Percentiles rank a stretch among this genome's conserved stretches.
Conservation (phyloP, 2,329 filamentous ascomycete species). For the Fusarium chlamydosporum region DNA sequence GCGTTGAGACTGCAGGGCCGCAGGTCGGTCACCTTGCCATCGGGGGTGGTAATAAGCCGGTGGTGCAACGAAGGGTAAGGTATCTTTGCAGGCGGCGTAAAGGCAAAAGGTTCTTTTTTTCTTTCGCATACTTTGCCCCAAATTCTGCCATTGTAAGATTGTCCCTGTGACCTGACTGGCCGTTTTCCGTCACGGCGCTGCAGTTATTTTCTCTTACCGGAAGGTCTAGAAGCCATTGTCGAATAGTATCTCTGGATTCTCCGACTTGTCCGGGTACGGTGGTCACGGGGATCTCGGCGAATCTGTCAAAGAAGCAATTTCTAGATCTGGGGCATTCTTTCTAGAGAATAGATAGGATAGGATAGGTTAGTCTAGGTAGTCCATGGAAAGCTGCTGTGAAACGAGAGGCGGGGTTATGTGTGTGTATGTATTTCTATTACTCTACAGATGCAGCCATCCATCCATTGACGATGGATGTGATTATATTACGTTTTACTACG, state of each 20-base stretch:
- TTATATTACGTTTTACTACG: constrained; percentile 50
- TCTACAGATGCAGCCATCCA: constrained; percentile 43
- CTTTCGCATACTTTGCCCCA: constrained; percentile 21
- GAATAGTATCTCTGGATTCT: constrained; percentile 43
- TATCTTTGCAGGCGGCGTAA: constrained; percentile 12
- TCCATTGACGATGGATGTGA: constrained; percentile 27
- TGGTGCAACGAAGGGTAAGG: constrained; percentile 31
- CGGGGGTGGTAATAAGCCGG: constrained; percentile 37
- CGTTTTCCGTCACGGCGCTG: constrained; percentile 7
- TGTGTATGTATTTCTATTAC: constrained; percentile 47
- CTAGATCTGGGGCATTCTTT: constrained; percentile 35
- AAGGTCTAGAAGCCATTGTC: constrained; percentile 40
- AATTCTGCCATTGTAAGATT: constrained; percentile 27
- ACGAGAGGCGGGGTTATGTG: constrained; percentile 39
- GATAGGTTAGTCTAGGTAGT: too few relatives aligned
- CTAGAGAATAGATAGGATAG: not conserved
- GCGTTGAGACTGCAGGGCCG: constrained; percentile 17
- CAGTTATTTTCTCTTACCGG: not conserved
- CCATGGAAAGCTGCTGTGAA: constrained; percentile 13
- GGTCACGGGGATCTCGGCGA: constrained; percentile 43
- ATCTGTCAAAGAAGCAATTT: constrained; percentile 30
- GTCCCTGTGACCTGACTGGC: constrained; percentile 28
- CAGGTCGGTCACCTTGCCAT: not conserved
- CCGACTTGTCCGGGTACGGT: constrained; percentile 18
- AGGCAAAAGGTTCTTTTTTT: constrained; percentile 11